Evolutionary conservation across 495 filamentous ascomycete species (phyloP), one percentile per base, ranked within the genome.

Genomic region (Penicillium goetzii): DNA sequence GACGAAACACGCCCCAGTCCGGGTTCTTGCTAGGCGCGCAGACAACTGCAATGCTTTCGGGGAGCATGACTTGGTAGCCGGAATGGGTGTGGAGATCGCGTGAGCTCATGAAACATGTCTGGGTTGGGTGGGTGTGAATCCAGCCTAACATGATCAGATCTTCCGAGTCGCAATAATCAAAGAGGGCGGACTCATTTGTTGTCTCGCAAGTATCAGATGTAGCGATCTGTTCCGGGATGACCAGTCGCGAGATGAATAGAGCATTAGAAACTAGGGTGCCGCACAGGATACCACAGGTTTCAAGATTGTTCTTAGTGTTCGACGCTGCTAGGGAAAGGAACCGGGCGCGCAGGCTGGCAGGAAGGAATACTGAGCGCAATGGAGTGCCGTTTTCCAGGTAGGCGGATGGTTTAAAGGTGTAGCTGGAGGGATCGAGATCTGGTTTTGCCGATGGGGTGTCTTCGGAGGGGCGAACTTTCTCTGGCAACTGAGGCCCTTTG

Each of bases 91-190:
- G 95, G 63, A 97, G 69, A 71, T 99, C 95, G 36, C 93, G 83
- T 34, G 89, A 93, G 76, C 92, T 96, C 92, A 99, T 95, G 73
- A 99, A 99, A 73, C 95, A 99, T 2, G 92, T 96, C 78, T 99
- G 96, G 0, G 88, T 91, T 0, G 95, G 95, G 72, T 99, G 95
- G 0, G 95, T 99, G 73, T 99, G 95, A 60, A 99, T 99, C 95
- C 95, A 99, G 58, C 95, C 95, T 10, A 97, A 83, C 62, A 95
- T 87, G 77, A 97, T 88, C 41, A 98, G 72, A 49, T 97, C 91
- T 67, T 97, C 88, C 8, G 80, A 82, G 65, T 94, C 88, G 68
- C 91, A 94, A 71, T 93, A 98, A 34, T 96, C 91, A 49, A 97
- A 90, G 25, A 97, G 83, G 0, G 84, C 87, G 38, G 81, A 82